Conservation (phyloP, 1,284 basidiomycete genomes). For the Leccinum griseonigrum region DNA sequence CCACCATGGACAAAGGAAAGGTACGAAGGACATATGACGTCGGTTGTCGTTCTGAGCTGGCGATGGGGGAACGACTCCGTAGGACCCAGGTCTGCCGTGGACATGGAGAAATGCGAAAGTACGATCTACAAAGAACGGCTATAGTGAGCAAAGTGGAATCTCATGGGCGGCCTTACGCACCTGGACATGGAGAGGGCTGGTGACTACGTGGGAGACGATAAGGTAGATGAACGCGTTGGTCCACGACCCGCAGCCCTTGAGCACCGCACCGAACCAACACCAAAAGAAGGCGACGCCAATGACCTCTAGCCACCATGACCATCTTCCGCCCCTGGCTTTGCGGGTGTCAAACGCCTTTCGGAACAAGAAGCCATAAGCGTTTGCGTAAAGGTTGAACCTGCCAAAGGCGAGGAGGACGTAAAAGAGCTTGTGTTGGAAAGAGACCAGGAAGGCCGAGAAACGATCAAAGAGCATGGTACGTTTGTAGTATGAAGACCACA, state of each 20-base stretch:
- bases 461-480: constrained; percentile 82
- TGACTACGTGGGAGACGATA: constrained; percentile 74
- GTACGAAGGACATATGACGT: constrained; percentile 84
- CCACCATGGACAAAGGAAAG: constrained; percentile 93
- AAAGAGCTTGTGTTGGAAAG: constrained; percentile 90
- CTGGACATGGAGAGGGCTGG: constrained; percentile 87
- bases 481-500: constrained; percentile 97
- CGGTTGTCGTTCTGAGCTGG: constrained; percentile 94
- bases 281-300: constrained; percentile 72
- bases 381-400: constrained; percentile 93
- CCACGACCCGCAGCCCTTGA: constrained; percentile 70
- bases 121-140: constrained; percentile 70
- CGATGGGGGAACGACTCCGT: constrained; percentile 90
- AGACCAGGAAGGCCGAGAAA: constrained; percentile 65
- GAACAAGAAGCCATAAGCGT: constrained; percentile 80
- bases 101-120: constrained; percentile 96
- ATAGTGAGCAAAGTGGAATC: constrained; percentile 6
- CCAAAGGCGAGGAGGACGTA: constrained; percentile 91
- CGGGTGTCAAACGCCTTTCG: constrained; percentile 59
- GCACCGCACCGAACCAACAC: constrained; percentile 72
- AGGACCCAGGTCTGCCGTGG: constrained; percentile 89
- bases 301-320: constrained; percentile 75
- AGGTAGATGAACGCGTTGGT: constrained; percentile 64
- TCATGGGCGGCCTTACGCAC: constrained; percentile 34
- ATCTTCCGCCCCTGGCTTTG: constrained; percentile 59